Evolutionary conservation across 768 basidiomycete genomes (phyloP), one percentile per base, ranked within the genome.

Genomic region (Floccularia luteovirens): DNA sequence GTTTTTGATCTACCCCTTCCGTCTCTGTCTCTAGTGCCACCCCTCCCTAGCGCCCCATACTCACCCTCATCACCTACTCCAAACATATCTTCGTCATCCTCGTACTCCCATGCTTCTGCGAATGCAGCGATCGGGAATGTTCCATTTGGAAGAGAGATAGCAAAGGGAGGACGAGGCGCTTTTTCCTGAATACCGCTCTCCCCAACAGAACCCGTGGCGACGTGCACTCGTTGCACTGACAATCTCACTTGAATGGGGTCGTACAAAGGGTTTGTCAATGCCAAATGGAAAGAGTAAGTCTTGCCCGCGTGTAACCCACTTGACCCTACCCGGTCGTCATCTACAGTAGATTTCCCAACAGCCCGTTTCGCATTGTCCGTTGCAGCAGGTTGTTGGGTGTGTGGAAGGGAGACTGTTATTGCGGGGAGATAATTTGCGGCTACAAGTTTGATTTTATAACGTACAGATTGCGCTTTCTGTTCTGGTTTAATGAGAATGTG

Each of bases 401-500:
- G 79, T 16, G 86, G 84, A 24, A 89, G 67, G 25, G 72, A 60
- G 24, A 90, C 75, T 4, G 79, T 74, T 23, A 98, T 86, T 2
- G 83, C 76, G 0, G 96, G 96, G 12, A 99, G 70, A 61, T 98
- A 98, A 57, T 87, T 94, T 21, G 89, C 79, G 0, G 94, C 96
- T 42, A 94, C 89, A 37, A 98, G 80, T 61, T 98, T 98, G 63
- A 99, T 97, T 64, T 97, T 97, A 72, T 83, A 97, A 13, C 90
- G 79, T 25, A 88, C 84, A 13, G 89, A 91, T 50, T 91, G 90
- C 0, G 92, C 85, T 56, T 99, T 99, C 54, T 93, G 87, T 58
- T 99, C 96, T 3, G 96, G 96, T 57, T 97, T 96, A 62, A 97
- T 96, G 46, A 99, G 76, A 50, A 98, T 96, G 59, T 98, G 94